Conservation (phyloP, 1,284 basidiomycete genomes). For the Papiliotrema fonsecae region DNA sequence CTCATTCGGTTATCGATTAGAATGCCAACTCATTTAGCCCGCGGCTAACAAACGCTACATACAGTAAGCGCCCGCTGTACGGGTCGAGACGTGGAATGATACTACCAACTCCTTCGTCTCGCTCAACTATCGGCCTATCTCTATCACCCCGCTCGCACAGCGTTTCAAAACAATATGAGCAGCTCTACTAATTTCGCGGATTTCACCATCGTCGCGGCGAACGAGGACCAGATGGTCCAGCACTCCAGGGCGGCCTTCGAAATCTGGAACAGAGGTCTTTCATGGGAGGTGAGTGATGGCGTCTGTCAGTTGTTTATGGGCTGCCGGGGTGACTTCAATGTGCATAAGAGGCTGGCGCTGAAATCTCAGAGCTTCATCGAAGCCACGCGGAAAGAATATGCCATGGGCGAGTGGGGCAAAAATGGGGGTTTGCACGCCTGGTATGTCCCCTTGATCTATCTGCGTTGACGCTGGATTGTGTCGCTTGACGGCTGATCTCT, state of each 20-base stretch:
- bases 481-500: not conserved
- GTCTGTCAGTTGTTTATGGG: not conserved
- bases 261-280: slow-evolving; percentile 14
- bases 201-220: slow-evolving; percentile 20
- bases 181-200: slow-evolving; percentile 4
- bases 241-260: slow-evolving; percentile 11
- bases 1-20: too few relatives aligned
- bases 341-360: too few relatives aligned
- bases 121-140: too few relatives aligned
- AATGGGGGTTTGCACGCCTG: slow-evolving; percentile 2
- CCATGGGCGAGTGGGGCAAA: slow-evolving; percentile 10
- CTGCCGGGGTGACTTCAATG: too few relatives aligned
- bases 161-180: not conserved
- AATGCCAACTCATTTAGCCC: too few relatives aligned
- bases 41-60: too few relatives aligned
- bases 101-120: too few relatives aligned
- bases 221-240: slow-evolving; percentile 13
- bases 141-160: not conserved
- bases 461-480: not conserved
- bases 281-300: slow-evolving; percentile 14
- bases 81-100: too few relatives aligned
- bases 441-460: too few relatives aligned
- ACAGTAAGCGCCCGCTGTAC: too few relatives aligned
- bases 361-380: not conserved
- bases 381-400: slow-evolving; percentile 4